phyloP scores from a whole-genome alignment of 1,284 basidiomycete species.

The Heterobasidion parviporum region DNA sequence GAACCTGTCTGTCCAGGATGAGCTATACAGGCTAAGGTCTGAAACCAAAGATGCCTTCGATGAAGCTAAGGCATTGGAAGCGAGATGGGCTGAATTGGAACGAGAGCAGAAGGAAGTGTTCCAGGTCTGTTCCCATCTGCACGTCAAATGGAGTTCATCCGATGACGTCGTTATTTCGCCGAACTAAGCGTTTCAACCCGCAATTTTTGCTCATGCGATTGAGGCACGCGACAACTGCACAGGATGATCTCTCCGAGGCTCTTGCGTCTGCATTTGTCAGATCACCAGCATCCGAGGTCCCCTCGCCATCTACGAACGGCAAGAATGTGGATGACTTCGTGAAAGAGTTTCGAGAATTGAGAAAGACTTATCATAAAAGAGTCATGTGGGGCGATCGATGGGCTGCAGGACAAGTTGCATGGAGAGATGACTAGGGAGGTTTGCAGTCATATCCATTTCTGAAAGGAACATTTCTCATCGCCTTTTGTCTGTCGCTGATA shows the following conservation, averaged over 20 bases:
- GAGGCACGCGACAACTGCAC: constrained; percentile 77
- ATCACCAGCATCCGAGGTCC: constrained; percentile 27
- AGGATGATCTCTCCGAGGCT: constrained; percentile 82
- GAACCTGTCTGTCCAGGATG: constrained; percentile 70
- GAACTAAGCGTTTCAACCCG: constrained; percentile 65
- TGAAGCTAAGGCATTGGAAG: constrained; percentile 73
- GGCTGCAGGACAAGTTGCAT: constrained; percentile 76
- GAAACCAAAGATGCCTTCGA: constrained; percentile 82
- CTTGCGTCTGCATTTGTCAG: constrained; percentile 77
- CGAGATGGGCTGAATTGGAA: constrained; percentile 77
- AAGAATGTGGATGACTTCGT: constrained; percentile 82
- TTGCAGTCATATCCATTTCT: background rate
- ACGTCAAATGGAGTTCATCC: too few species aligned
- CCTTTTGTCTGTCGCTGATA: background rate
- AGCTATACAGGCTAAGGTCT: constrained; percentile 61
- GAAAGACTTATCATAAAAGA: constrained; percentile 86
- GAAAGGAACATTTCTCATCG: background rate
- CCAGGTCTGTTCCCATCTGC: constrained; percentile 46
- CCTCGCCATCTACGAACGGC: constrained; percentile 33
- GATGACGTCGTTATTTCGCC: background rate
- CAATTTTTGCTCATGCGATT: constrained; percentile 84
- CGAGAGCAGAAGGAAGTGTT: constrained; percentile 82
- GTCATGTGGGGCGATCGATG: constrained; percentile 85
- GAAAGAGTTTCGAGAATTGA: constrained; percentile 75
- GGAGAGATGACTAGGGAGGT: constrained; percentile 48